phyloP scores from a whole-genome alignment of 2,329 filamentous ascomycete genomes.

The Dryadomyces quercivorus region DNA sequence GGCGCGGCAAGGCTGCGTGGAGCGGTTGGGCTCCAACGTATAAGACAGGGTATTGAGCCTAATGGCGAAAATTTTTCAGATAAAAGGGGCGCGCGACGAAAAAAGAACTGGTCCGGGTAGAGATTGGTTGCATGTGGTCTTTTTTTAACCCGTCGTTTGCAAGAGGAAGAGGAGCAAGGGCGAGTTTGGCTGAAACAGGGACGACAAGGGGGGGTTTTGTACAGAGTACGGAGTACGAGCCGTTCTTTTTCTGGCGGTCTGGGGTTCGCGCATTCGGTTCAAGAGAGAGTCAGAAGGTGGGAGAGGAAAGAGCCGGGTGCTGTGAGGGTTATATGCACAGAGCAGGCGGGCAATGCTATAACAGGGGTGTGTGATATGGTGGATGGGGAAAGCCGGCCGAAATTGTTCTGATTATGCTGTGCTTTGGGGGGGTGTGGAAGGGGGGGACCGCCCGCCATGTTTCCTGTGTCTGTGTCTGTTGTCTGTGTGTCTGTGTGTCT shows the following conservation, averaged over 20 bases:
- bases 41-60: constrained; percentile 6
- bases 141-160: neutral
- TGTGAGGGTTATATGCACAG: constrained; percentile 1
- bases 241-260: neutral
- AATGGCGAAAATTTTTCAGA: constrained; percentile 4
- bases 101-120: neutral
- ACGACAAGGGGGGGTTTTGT: neutral
- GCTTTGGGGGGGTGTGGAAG: neutral
- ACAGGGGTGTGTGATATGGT: neutral
- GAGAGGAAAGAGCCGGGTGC: neutral
- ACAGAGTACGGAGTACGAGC: neutral
- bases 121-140: neutral
- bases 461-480: neutral
- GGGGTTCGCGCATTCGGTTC: neutral
- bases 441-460: too few species aligned
- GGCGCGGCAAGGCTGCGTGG: constrained; percentile 14
- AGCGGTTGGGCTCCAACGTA: constrained; percentile 8
- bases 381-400: constrained; percentile 1
- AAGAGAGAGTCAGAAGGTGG: too few species aligned
- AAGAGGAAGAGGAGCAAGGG: neutral
- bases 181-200: neutral
- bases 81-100: neutral
- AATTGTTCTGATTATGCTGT: neutral
- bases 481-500: neutral
- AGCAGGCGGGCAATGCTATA: neutral